Evolutionary conservation across 1,284 basidiomycete genomes (phyloP), one percentile per base, ranked within the genome.

Genomic region (Leccinum angustisporum): DNA sequence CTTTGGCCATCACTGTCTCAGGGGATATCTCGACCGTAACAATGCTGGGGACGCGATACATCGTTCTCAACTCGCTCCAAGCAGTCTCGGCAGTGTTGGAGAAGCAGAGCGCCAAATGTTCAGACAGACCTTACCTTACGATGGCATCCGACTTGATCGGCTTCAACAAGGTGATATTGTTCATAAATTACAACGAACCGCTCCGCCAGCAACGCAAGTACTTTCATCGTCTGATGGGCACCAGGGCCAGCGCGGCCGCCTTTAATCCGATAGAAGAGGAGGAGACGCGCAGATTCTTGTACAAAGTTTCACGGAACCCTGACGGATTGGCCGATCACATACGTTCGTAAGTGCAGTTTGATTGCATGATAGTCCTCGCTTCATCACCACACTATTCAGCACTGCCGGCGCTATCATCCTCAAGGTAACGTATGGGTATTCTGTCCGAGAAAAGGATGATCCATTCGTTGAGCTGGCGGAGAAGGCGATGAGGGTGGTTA

Each of bases 121-220:
- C 72, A 0, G 59, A 68, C 38, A 66, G 75, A 36, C 68, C 72
- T 1, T 57, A 53, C 14, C 30, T 68, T 1, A 63, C 65, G 14
- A 71, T 77, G 68, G 71, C 65, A n/a, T 16, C 48, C 31, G 66
- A 75, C 25, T 51, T 75, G 64, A 61, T 63, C 13, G 75, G 76
- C 2, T 63, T 68, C 63, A 54, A 43, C 4, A 63, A 70, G n/a
- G 57, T 43, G 4, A 62, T 75, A 38, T 54, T 62, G 13, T 66
- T 77, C 6, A 38, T 64, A 0, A 56, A 65, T 18, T 68, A 68
- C 48, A 62, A 62, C 9, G 68, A 71, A n/a, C 66, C 68, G 9
- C 65, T 72, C 48, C 63, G 66, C 0, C 53, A 54, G 11, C 54
- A 64, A 31, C 71, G 70, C 57, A 72, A 59, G 56, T 46, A 51